Evolutionary conservation across 2,329 filamentous ascomycete species (phyloP).

Genomic region (Xylaria sp.): DNA sequence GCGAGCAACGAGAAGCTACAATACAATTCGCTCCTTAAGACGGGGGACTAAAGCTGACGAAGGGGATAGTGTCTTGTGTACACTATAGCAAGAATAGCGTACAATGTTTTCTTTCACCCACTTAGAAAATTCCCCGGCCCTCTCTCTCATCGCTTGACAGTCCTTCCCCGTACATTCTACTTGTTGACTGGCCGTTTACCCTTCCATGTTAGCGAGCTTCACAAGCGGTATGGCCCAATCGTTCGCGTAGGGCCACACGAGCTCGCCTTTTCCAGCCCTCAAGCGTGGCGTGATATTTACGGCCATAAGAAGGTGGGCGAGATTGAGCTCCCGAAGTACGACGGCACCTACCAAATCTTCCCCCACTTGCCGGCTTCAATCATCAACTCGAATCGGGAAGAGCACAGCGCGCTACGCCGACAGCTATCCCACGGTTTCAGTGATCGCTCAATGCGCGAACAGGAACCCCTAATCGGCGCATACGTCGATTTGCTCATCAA

Average conservation of each 20-base stretch:
- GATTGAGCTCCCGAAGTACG: constrained; percentile 40
- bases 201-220: constrained; percentile 35
- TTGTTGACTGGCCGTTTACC: constrained; percentile 29
- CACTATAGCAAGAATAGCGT: constrained; percentile 4
- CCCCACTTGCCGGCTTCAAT: constrained; percentile 36
- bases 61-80: constrained; percentile 13
- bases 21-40: no score
- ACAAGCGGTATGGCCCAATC: constrained; percentile 46
- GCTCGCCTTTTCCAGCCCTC: constrained; percentile 46
- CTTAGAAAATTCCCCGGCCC: constrained; percentile 39
- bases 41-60: no score
- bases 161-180: constrained; percentile 28
- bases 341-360: constrained; percentile 35
- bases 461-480: constrained; percentile 47
- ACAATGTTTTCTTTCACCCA: constrained; percentile 38
- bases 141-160: constrained; percentile 32
- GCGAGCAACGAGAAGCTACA: not conserved
- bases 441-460: constrained; percentile 47
- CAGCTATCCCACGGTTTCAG: constrained; percentile 48
- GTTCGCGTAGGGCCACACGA: constrained; percentile 50
- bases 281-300: constrained; percentile 49
- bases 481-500: constrained; percentile 46
- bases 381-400: constrained; percentile 38
- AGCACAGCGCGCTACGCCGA: constrained; percentile 42
- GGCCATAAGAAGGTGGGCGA: constrained; percentile 40